Evolutionary conservation across 2,329 filamentous ascomycete species (phyloP).

Genomic region (Stagonosporopsis tanaceti): DNA sequence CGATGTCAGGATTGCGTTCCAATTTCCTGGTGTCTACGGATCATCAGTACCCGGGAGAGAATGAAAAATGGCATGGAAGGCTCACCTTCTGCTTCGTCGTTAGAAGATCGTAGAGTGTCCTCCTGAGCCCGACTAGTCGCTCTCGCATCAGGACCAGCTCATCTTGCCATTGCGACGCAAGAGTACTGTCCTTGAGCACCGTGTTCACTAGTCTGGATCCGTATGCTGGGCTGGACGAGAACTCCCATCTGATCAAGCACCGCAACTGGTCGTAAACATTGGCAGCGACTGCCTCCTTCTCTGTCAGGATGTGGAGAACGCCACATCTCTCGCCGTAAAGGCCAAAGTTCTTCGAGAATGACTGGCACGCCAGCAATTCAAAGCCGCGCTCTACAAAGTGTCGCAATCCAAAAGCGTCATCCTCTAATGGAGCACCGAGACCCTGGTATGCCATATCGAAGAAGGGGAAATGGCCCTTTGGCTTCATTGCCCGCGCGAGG

Average conservation of each 20-base stretch:
- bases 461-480: constrained; percentile 40
- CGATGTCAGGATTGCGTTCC: constrained; percentile 26
- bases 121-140: constrained; percentile 21
- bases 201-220: constrained; percentile 36
- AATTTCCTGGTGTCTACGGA: constrained; percentile 29
- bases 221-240: constrained; percentile 40
- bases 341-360: constrained; percentile 53
- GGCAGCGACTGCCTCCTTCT: constrained; percentile 18
- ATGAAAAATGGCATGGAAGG: background rate
- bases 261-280: constrained; percentile 39
- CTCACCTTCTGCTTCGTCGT: constrained; percentile 22
- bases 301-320: constrained; percentile 38
- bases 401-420: constrained; percentile 44
- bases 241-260: constrained; percentile 40
- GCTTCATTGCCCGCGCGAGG: constrained; percentile 33
- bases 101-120: constrained; percentile 17
- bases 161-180: constrained; percentile 23
- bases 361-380: constrained; percentile 48
- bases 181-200: constrained; percentile 23
- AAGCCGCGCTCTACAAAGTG: constrained; percentile 34
- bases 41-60: constrained; percentile 5
- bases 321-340: constrained; percentile 50
- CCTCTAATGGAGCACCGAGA: constrained; percentile 43
- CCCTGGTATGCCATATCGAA: constrained; percentile 49
- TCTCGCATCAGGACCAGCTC: constrained; percentile 25